Conservation (phyloP, 2,329 filamentous ascomycete species). For the Penicillium glabrum region DNA sequence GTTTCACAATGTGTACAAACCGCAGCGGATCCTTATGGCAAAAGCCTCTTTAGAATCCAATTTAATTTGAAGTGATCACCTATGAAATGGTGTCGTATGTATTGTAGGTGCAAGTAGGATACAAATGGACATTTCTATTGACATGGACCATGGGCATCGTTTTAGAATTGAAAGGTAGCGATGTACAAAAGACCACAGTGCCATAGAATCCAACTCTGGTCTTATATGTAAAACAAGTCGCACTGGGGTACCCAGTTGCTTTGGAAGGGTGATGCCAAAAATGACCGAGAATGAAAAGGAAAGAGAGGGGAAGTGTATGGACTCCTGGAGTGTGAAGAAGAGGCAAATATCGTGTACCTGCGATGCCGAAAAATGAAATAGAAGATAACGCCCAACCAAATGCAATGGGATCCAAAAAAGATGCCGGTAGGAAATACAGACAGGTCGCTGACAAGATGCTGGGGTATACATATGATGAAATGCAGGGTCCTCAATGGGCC, state of each 20-base stretch:
- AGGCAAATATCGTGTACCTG: conserved; percentile 6
- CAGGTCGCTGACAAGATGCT: conserved; percentile 18
- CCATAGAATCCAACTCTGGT: neutral
- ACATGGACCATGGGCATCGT: neutral
- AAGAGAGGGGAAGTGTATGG: neutral
- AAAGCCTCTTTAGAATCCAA: neutral
- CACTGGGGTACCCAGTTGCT: neutral
- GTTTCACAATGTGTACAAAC: too few species aligned
- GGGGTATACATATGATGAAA: conserved; percentile 11
- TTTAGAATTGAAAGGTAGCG: neutral
- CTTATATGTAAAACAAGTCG: neutral
- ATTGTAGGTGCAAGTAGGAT: neutral
- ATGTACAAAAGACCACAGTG: neutral
- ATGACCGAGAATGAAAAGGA: neutral
- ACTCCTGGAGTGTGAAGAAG: neutral
- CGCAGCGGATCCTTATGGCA: too few species aligned
- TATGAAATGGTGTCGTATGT: neutral
- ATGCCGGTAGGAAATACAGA: conserved; percentile 11
- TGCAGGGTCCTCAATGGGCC: conserved; percentile 15
- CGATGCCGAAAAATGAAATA: neutral
- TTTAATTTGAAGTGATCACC: too few species aligned
- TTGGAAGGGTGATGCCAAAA: neutral
- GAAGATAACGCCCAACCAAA: conserved; percentile 15
- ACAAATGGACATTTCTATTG: neutral
- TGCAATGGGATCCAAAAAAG: conserved; percentile 8